Evolutionary conservation across 2,329 filamentous ascomycete species (phyloP).

Genomic region (Penicillium sp.): DNA sequence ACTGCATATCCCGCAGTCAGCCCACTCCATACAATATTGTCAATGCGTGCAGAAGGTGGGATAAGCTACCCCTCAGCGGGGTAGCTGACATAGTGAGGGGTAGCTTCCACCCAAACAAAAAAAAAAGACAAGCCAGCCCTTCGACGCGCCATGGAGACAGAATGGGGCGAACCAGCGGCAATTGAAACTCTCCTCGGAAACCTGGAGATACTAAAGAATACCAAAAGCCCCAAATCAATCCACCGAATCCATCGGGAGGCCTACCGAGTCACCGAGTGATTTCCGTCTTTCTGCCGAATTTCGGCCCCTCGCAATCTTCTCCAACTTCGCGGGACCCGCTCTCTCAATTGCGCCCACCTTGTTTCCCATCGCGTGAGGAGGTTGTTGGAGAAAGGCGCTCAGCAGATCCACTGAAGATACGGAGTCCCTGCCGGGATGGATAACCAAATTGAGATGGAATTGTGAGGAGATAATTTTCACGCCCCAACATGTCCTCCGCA

Average conservation of each 20-base stretch:
- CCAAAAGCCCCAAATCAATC: background rate
- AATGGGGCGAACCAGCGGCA: background rate
- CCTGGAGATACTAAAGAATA: conserved; percentile 7
- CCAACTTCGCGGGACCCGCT: conserved; percentile 24
- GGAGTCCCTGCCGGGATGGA: conserved; percentile 2
- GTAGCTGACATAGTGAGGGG: conserved; percentile 31
- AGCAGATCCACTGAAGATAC: conserved; percentile 16
- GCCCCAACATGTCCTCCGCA: background rate
- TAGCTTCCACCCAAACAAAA: conserved; percentile 3
- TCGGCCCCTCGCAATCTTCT: conserved; percentile 21
- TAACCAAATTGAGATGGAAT: conserved; percentile 4
- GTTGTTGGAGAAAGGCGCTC: conserved; percentile 21
- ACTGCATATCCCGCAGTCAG: conserved; percentile 1
- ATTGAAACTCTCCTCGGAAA: conserved; percentile 1
- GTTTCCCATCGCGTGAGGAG: conserved; percentile 21
- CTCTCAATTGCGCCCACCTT: conserved; percentile 1
- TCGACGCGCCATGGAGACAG: background rate
- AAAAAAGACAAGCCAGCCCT: conserved; percentile 2
- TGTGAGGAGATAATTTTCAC: background rate
- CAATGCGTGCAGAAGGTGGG: too few species aligned
- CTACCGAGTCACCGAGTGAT: conserved; percentile 15
- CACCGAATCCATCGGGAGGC: background rate
- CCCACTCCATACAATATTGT: background rate
- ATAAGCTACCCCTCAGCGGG: conserved; percentile 22
- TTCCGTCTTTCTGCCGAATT: conserved; percentile 20